Percentiles rank a stretch among this genome's conserved stretches.
Evolutionary conservation across 192 early-diverging fungal genomes (phyloP).

Genomic region (Umbelopsis isabellina): DNA sequence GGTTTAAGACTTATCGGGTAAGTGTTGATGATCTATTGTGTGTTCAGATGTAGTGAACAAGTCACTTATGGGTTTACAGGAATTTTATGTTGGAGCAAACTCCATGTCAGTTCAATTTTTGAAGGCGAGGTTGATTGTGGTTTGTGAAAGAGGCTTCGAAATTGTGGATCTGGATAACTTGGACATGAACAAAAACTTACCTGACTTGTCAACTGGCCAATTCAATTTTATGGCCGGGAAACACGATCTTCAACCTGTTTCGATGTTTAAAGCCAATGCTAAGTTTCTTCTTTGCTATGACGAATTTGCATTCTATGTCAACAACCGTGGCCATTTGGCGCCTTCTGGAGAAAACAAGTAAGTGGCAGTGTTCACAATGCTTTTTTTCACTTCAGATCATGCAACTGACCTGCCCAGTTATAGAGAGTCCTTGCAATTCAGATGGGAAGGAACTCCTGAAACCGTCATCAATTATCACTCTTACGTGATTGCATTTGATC

Average conservation of each 20-base stretch:
- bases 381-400: neutral
- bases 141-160: slow-evolving; percentile 91
- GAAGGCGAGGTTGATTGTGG: slow-evolving; percentile 81
- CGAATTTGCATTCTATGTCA: slow-evolving; percentile 80
- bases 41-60: neutral
- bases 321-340: slow-evolving; percentile 59
- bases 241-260: slow-evolving; percentile 75
- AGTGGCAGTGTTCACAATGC: neutral
- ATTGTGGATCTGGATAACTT: slow-evolving; percentile 85
- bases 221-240: slow-evolving; percentile 78
- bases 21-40: neutral
- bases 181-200: slow-evolving; percentile 74
- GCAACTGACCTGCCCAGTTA: neutral
- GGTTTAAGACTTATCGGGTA: slow-evolving; percentile 39
- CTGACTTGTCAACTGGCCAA: slow-evolving; percentile 76
- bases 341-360: slow-evolving; percentile 11
- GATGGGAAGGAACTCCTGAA: slow-evolving; percentile 85
- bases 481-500: slow-evolving; percentile 91
- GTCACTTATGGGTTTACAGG: slow-evolving; percentile 44
- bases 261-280: slow-evolving; percentile 76
- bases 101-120: slow-evolving; percentile 83
- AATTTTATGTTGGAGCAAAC: slow-evolving; percentile 92
- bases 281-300: slow-evolving; percentile 91
- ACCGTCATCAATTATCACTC: slow-evolving; percentile 77
- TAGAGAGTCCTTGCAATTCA: slow-evolving; percentile 43